Percentiles rank a stretch among this genome's conserved stretches.
Evolutionary conservation across 805 yeast species (phyloP).

Genomic region (Myxozyma monticola): DNA sequence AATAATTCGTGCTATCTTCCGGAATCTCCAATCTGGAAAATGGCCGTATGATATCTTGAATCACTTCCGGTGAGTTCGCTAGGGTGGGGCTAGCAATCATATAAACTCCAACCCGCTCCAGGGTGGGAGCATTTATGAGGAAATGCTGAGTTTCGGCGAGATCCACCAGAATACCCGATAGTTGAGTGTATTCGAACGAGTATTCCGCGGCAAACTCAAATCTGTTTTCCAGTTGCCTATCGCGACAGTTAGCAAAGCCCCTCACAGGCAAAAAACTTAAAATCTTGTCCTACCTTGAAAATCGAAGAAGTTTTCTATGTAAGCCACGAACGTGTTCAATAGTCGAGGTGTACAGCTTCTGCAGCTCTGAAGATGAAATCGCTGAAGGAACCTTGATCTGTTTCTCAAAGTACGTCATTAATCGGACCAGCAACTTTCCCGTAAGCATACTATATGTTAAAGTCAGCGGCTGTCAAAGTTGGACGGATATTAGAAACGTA

Average conservation of each 20-base stretch:
- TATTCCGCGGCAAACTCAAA: conserved; percentile 68
- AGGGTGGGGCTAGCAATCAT: conserved; percentile 68
- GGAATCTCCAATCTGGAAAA: conserved; percentile 10
- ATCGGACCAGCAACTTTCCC: conserved; percentile 63
- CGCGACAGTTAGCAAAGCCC: not conserved
- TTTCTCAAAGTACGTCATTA: conserved; percentile 67
- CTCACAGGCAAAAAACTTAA: not conserved
- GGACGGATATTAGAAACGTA: not conserved
- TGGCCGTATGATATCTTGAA: conserved; percentile 21
- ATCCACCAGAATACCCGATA: conserved; percentile 55
- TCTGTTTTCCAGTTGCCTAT: conserved; percentile 51
- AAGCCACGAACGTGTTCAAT: conserved; percentile 48
- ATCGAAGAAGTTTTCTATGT: conserved; percentile 79
- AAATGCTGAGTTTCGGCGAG: conserved; percentile 70
- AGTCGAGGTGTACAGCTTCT: conserved; percentile 50
- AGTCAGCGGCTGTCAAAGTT: not conserved
- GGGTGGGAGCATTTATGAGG: conserved; percentile 68
- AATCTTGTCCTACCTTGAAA: conserved; percentile 48
- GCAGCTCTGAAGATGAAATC: conserved; percentile 45
- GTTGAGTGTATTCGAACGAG: conserved; percentile 35
- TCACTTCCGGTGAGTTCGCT: conserved; percentile 17
- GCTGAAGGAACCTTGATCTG: conserved; percentile 65
- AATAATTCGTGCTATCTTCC: conserved; percentile 14
- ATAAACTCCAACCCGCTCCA: conserved; percentile 75
- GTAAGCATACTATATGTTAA: conserved; percentile 47